Conservation (phyloP, 495 filamentous ascomycete species). For the Penicillium robsamsonii region DNA sequence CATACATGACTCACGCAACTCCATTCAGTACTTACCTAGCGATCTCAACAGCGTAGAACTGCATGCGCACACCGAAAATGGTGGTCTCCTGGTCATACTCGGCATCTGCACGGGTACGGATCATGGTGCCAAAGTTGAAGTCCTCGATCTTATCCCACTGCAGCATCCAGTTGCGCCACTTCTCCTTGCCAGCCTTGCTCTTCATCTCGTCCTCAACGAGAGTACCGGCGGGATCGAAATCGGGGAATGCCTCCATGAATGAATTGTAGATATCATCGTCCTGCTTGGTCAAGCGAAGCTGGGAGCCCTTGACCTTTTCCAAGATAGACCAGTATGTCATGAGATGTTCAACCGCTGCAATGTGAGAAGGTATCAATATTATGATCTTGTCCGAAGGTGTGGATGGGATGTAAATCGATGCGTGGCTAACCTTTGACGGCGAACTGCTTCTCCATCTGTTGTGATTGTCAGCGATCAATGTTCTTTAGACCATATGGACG, state of each 20-base stretch:
- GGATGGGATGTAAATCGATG: background rate
- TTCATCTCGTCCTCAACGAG: conserved; percentile 96
- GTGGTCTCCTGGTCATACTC: conserved; percentile 90
- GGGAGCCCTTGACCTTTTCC: conserved; percentile 80
- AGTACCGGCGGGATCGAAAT: conserved; percentile 76
- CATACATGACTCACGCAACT: conserved; percentile 11
- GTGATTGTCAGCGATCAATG: conserved; percentile 25
- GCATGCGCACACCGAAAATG: conserved; percentile 87
- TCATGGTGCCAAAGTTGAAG: conserved; percentile 95
- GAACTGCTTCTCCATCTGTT: conserved; percentile 98
- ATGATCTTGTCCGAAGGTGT: background rate
- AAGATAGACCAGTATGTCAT: conserved; percentile 96
- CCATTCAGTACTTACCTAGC: conserved; percentile 56
- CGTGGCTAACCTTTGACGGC: conserved; percentile 79
- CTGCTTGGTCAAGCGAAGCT: conserved; percentile 83
- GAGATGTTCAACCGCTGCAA: conserved; percentile 84
- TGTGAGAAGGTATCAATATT: conserved; percentile 17
- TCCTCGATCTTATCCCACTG: conserved; percentile 88
- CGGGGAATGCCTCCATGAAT: conserved; percentile 83
- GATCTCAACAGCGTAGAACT: conserved; percentile 98
- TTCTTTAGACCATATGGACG: background rate
- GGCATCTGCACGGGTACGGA: conserved; percentile 70
- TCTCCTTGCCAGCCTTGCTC: conserved; percentile 92
- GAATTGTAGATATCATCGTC: conserved; percentile 93
- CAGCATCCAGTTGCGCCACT: conserved; percentile 94